A percentile compares a stretch with the other conserved stretches of the same genome.
phyloP scores from a whole-genome alignment of 2,329 filamentous ascomycete genomes.

The Fusarium tanahbumbuense region DNA sequence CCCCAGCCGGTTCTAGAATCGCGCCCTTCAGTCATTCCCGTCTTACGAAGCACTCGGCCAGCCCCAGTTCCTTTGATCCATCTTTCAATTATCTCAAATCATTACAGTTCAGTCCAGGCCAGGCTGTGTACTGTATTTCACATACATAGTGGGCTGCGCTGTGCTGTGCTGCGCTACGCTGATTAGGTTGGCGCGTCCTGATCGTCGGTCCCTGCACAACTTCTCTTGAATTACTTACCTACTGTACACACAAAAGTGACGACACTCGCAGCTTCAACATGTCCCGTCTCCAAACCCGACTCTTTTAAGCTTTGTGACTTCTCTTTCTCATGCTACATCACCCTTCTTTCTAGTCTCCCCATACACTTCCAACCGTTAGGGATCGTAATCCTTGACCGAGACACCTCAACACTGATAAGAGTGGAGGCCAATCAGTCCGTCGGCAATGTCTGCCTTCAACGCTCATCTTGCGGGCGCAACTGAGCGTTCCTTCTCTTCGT shows the following conservation, averaged over 20 bases:
- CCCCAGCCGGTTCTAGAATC: conserved; percentile 32
- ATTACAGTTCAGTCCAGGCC: conserved; percentile 4
- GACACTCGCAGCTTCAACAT: conserved; percentile 22
- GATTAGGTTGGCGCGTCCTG: background rate
- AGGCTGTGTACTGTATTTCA: background rate
- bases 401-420: background rate
- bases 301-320: conserved; percentile 8
- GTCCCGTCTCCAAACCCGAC: background rate
- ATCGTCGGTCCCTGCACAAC: background rate
- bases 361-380: background rate
- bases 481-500: conserved; percentile 58
- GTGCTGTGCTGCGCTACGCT: conserved; percentile 1
- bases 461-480: conserved; percentile 33
- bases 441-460: conserved; percentile 41
- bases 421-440: background rate
- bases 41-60: conserved; percentile 5
- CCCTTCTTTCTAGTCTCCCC: background rate
- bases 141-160: background rate
- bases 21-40: conserved; percentile 13
- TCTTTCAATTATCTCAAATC: conserved; percentile 29
- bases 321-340: background rate
- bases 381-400: background rate
- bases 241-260: conserved; percentile 16
- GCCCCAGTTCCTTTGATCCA: background rate
- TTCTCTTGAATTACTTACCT: conserved; percentile 1